Conservation (phyloP, 495 filamentous ascomycete species). For the Bathelium albidoporum region DNA sequence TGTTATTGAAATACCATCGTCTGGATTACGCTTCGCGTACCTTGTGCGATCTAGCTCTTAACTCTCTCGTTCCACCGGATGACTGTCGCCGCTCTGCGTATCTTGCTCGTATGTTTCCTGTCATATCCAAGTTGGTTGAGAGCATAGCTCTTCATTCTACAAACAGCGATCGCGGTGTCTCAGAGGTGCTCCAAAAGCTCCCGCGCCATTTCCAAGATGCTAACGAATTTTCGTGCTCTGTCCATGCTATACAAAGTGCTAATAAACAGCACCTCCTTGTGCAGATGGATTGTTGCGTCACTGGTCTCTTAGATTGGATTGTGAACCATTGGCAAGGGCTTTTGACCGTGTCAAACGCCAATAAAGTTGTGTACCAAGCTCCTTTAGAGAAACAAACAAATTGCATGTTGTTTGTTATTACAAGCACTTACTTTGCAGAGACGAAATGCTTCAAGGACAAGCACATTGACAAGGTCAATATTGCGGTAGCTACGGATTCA, state of each 20-base stretch:
- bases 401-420: background rate
- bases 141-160: background rate
- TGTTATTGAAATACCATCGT: background rate
- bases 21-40: background rate
- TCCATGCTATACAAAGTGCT: background rate
- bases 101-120: background rate
- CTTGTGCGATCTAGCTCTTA: background rate
- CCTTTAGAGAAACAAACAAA: background rate
- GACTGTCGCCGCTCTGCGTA: background rate
- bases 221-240: background rate
- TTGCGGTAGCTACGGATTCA: background rate
- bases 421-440: background rate
- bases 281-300: background rate
- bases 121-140: background rate
- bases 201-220: background rate
- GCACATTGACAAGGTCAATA: background rate
- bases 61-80: background rate
- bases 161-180: background rate
- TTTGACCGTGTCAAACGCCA: background rate
- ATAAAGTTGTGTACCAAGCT: background rate
- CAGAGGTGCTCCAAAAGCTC: background rate
- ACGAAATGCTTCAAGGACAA: background rate
- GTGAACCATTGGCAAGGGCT: background rate
- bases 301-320: background rate
- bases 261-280: background rate